Conservation (phyloP, 2,329 filamentous ascomycete species). For the Scedosporium boydii region DNA sequence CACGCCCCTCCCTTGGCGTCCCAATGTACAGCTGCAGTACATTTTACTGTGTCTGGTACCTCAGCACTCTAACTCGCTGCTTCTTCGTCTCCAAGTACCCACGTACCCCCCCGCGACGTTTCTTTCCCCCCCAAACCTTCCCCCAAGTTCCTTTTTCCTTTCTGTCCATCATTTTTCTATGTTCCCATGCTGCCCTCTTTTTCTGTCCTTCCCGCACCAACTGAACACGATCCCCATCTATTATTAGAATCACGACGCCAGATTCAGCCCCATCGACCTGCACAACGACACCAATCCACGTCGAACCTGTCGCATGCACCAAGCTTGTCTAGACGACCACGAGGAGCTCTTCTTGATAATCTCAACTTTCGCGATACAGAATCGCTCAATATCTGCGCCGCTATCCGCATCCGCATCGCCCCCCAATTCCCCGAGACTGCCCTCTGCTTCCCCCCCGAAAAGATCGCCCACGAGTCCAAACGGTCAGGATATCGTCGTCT, state of each 20-base stretch:
- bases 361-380: not conserved
- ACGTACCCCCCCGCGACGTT: not conserved
- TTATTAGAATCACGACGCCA: constrained; percentile 43
- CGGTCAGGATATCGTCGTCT: not conserved
- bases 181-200: constrained; percentile 13
- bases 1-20: too few relatives aligned
- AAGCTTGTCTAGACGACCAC: not conserved
- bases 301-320: constrained; percentile 5
- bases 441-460: not conserved
- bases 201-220: constrained; percentile 16
- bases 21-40: not conserved
- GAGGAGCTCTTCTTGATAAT: not conserved
- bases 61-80: not conserved
- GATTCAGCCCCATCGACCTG: constrained; percentile 34
- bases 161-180: constrained; percentile 10
- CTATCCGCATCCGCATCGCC: not conserved
- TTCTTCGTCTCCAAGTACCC: not conserved
- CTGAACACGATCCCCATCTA: constrained; percentile 37
- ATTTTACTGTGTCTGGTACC: not conserved
- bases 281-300: constrained; percentile 9
- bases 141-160: constrained; percentile 9
- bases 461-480: not conserved
- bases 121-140: not conserved
- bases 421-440: not conserved
- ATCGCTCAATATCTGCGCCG: constrained; percentile 1